Percentiles rank a stretch among this genome's conserved stretches.
phyloP scores from a whole-genome alignment of 116 monocot species.

The Papilionanthe hybrid region DNA sequence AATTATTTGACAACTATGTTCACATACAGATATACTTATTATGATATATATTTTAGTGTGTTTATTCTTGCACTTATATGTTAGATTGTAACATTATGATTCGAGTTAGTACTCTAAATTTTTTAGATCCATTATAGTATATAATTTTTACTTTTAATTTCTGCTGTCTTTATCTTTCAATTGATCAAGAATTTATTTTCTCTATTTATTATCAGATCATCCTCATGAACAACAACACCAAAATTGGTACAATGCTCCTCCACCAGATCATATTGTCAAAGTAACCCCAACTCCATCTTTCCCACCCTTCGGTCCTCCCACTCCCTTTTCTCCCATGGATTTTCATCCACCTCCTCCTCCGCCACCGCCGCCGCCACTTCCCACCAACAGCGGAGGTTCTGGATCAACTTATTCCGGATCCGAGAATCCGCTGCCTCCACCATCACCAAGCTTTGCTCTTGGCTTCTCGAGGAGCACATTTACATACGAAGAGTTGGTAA shows the following conservation, averaged over 20 bases:
- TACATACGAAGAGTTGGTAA: constrained; percentile 32
- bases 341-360: background rate
- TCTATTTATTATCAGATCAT: constrained; percentile 4
- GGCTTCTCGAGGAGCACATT: constrained; percentile 32
- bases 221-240: constrained; percentile 8
- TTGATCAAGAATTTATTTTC: background rate
- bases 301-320: constrained; percentile 15
- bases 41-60: background rate
- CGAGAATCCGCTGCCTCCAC: constrained; percentile 23
- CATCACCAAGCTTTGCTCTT: constrained; percentile 19
- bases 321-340: background rate
- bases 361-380: background rate
- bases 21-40: background rate
- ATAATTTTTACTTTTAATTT: background rate
- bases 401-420: constrained; percentile 35
- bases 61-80: background rate
- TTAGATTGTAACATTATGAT: background rate
- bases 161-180: background rate
- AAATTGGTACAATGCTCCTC: constrained; percentile 13
- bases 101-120: background rate
- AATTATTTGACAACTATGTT: background rate
- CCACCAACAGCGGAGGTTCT: constrained; percentile 24
- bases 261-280: constrained; percentile 2
- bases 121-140: background rate
- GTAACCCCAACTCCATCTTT: constrained; percentile 34